Conservation (phyloP, 2,329 filamentous ascomycete species). For the Conoideocrella luteorostrata region DNA sequence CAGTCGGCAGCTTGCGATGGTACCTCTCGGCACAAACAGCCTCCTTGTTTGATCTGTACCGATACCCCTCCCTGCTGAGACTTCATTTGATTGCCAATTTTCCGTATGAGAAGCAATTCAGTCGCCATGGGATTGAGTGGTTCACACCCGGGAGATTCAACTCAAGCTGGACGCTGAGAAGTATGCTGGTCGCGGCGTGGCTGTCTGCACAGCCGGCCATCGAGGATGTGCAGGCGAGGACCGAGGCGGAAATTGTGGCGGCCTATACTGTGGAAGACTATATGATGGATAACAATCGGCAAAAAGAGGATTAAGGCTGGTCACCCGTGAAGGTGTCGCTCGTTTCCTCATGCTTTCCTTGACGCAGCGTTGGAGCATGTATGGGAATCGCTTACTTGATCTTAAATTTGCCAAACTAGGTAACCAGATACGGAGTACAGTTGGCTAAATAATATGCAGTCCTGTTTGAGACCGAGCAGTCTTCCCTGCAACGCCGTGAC, state of each 20-base stretch:
- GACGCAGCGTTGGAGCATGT: too few relatives aligned
- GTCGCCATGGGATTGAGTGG: slow-evolving; percentile 8
- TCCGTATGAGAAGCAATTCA: slow-evolving; percentile 14
- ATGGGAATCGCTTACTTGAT: too few relatives aligned
- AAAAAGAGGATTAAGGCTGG: slow-evolving; percentile 2
- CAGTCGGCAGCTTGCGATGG: slow-evolving; percentile 14
- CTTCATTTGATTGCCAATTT: slow-evolving; percentile 17
- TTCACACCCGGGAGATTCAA: slow-evolving; percentile 10
- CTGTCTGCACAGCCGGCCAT: slow-evolving; percentile 16
- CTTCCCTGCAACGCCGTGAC: too few relatives aligned
- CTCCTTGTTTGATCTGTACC: slow-evolving; percentile 13
- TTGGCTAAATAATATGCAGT: too few relatives aligned
- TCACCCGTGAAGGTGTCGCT: slow-evolving; percentile 16
- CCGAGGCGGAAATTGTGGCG: slow-evolving; percentile 12
- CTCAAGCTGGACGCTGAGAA: slow-evolving; percentile 12
- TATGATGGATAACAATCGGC: neutral
- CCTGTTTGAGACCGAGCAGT: too few relatives aligned
- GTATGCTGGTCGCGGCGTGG: slow-evolving; percentile 16
- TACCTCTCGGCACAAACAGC: slow-evolving; percentile 14
- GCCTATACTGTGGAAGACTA: slow-evolving; percentile 3
- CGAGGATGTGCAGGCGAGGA: slow-evolving; percentile 14
- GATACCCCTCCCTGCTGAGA: slow-evolving; percentile 15
- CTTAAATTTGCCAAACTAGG: too few relatives aligned
- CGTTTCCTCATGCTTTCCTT: slow-evolving; percentile 10
- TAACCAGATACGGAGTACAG: too few relatives aligned